phyloP scores from a whole-genome alignment of 805 yeast genomes.

The Saccharomycopsis microspora region DNA sequence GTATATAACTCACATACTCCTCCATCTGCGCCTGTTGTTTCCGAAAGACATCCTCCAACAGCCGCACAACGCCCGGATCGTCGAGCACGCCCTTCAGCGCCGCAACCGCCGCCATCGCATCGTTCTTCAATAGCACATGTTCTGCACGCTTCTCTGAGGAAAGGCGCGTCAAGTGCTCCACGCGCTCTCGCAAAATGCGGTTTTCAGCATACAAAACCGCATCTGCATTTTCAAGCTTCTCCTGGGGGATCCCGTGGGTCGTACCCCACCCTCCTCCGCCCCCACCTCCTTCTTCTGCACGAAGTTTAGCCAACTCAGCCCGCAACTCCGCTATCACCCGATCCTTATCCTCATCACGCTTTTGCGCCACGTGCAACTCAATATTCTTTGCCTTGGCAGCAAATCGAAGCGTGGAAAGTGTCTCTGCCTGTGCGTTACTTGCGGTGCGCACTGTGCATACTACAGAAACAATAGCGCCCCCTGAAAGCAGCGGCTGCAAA shows the following conservation, averaged over 20 bases:
- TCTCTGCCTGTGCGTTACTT: conserved; percentile 53
- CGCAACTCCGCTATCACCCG: conserved; percentile 45
- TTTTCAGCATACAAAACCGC: conserved; percentile 33
- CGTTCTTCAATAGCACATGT: conserved; percentile 42
- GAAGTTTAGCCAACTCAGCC: conserved; percentile 35
- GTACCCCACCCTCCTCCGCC: too few relatives aligned
- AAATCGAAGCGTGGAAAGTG: conserved; percentile 78
- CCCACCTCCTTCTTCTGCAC: conserved; percentile 14
- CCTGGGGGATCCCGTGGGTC: too few relatives aligned
- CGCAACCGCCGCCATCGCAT: conserved; percentile 47
- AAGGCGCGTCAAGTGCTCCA: conserved; percentile 58
- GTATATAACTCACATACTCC: conserved; percentile 47
- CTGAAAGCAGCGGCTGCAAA: conserved; percentile 85
- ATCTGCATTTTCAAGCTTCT: background rate
- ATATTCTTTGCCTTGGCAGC: conserved; percentile 91
- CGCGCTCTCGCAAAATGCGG: conserved; percentile 47
- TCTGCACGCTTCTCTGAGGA: conserved; percentile 50
- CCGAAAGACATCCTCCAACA: conserved; percentile 35
- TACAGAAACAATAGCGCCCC: conserved; percentile 72
- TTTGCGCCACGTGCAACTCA: conserved; percentile 49
- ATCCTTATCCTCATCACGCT: conserved; percentile 31
- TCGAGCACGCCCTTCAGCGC: conserved; percentile 25
- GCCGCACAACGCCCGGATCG: conserved; percentile 32
- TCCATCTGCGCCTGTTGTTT: conserved; percentile 40
- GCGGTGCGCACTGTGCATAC: conserved; percentile 79